phyloP scores from a whole-genome alignment of 495 filamentous ascomycete species.

The Podospora pseudocomata region DNA sequence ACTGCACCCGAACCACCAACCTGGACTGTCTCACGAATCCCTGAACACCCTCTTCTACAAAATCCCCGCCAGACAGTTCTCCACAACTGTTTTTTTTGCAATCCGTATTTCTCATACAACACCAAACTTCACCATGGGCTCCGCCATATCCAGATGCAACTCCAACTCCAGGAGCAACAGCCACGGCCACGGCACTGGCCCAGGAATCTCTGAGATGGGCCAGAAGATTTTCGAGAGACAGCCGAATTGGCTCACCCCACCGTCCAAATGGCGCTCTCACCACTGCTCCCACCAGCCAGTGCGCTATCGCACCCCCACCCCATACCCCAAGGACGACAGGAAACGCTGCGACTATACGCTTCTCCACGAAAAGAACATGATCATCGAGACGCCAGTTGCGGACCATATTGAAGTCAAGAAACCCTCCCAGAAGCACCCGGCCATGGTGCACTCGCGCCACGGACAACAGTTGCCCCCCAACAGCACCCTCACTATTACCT shows the following conservation, averaged over 20 bases:
- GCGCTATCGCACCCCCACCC: constrained; percentile 31
- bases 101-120: not conserved
- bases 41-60: constrained; percentile 2
- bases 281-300: constrained; percentile 18
- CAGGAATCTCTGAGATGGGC: constrained; percentile 18
- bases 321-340: constrained; percentile 30
- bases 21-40: not conserved
- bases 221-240: constrained; percentile 29
- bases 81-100: not conserved
- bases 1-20: not conserved
- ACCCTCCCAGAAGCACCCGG: not conserved
- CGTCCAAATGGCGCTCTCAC: constrained; percentile 21
- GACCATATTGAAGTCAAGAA: constrained; percentile 17
- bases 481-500: constrained; percentile 21
- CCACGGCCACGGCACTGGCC: not conserved
- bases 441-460: constrained; percentile 2
- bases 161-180: constrained; percentile 9
- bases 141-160: constrained; percentile 27
- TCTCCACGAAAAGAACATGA: constrained; percentile 21
- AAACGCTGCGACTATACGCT: constrained; percentile 10
- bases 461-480: constrained; percentile 9
- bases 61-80: not conserved
- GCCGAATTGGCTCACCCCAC: constrained; percentile 30
- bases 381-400: constrained; percentile 18
- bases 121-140: constrained; percentile 21